Conservation (phyloP, 2,329 filamentous ascomycete species). For the Xylariaceae sp. region DNA sequence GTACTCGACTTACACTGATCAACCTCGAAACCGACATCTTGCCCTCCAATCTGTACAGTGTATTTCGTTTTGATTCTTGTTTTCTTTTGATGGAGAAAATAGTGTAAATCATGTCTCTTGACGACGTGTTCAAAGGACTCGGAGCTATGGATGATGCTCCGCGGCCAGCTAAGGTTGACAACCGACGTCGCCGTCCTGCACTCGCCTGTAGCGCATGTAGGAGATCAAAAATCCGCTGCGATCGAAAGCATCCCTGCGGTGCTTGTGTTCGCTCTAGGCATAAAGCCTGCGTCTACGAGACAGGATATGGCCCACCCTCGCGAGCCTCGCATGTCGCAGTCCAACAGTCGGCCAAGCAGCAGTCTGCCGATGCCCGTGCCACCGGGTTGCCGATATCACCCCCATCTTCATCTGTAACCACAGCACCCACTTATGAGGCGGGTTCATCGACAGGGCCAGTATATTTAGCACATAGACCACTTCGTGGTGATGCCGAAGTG, state of each 20-base stretch:
- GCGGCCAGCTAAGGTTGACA: conserved; percentile 11
- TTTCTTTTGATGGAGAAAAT: too few species aligned
- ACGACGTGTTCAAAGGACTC: too few species aligned
- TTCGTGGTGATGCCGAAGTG: too few species aligned
- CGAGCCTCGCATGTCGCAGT: conserved; percentile 23
- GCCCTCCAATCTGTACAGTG: too few species aligned
- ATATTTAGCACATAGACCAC: too few species aligned
- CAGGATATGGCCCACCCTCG: conserved; percentile 6
- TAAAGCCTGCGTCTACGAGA: conserved; percentile 47
- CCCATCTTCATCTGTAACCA: conserved; percentile 11
- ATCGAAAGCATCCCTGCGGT: conserved; percentile 54
- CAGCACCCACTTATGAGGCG: too few species aligned
- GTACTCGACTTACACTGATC: too few species aligned
- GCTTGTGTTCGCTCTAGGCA: conserved; percentile 57
- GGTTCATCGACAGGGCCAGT: not conserved
- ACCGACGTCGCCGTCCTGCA: conserved; percentile 25
- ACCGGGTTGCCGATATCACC: too few species aligned
- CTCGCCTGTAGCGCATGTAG: conserved; percentile 45
- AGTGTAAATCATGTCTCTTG: too few species aligned
- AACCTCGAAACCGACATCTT: too few species aligned
- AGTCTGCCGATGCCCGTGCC: conserved; percentile 1
- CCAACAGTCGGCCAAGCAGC: conserved; percentile 1
- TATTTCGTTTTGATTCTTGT: too few species aligned
- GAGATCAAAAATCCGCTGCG: conserved; percentile 58
- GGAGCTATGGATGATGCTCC: conserved; percentile 8